phyloP scores from a whole-genome alignment of 345 rosid species.

The Leavenworthia alabamica region DNA sequence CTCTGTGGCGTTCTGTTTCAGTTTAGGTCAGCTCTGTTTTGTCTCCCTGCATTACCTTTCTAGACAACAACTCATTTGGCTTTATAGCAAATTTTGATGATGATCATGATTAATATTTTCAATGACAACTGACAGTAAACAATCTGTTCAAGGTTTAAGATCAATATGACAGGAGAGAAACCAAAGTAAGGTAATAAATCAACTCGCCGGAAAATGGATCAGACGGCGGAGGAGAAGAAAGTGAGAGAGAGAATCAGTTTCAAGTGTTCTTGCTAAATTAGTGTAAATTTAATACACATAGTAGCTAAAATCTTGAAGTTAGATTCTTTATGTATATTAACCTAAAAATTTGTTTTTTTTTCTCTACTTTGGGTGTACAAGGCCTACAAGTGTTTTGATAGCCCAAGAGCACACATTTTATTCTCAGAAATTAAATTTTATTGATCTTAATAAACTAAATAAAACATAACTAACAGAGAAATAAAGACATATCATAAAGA shows the following conservation, averaged over 20 bases:
- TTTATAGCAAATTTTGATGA: constrained; percentile 38
- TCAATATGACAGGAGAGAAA: no score
- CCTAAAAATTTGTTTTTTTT: not conserved
- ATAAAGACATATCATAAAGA: not conserved
- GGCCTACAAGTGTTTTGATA: constrained; percentile 89
- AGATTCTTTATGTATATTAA: not conserved
- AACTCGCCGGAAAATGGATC: constrained; percentile 49
- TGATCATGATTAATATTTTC: not conserved
- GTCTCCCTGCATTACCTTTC: not conserved
- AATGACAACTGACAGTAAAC: no score
- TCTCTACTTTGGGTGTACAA: constrained; percentile 46
- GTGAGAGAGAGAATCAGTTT: constrained; percentile 55
- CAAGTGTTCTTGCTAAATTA: not conserved
- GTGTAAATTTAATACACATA: not conserved
- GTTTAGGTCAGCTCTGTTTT: constrained; percentile 14
- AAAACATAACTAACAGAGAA: not conserved
- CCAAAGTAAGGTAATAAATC: constrained; percentile 6
- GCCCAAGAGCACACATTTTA: constrained; percentile 51
- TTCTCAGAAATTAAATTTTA: not conserved
- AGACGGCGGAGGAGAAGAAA: constrained; percentile 51
- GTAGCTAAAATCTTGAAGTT: not conserved
- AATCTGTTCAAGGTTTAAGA: no score
- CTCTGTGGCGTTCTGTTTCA: constrained; percentile 21
- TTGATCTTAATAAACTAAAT: not conserved
- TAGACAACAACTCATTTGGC: constrained; percentile 15